Evolutionary conservation across 2,329 filamentous ascomycete genomes (phyloP), one percentile per base, ranked within the genome.

Genomic region (Phoma sp.): DNA sequence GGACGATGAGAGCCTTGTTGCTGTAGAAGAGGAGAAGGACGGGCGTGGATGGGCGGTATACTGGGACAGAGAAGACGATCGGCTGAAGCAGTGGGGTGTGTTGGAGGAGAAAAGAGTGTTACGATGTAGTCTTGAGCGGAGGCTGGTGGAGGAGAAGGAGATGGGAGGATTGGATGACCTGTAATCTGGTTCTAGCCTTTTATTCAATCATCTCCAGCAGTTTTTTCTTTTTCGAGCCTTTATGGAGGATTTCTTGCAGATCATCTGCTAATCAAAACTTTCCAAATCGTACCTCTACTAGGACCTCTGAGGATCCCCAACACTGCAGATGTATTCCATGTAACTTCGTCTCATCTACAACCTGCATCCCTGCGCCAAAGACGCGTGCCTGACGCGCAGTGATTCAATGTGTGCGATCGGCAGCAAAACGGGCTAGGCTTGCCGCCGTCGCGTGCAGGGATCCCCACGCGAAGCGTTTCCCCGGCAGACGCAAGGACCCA

Each of bases 1-100:
- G 49, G 81, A 77, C 0, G 81, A 79, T 64, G 82, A 86, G 62
- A 80, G 80, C 20, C 82, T 86, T 42, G 78, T 85, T 4, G 84
- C 81, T 1, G 80, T 86, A 1, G 79, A 86, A 63, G 81, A 84
- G 57, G 76, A 76, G 29, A 73, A 77, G 40, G 73, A 72, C 5
- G 73, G 72, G 2, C 76, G 75, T 37, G 73, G 76, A 2, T 87
- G 84, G 84, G 79, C 79, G 34, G 66, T 87, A 39, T 84, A 81
- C 60, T 81, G 77, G 66, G 80, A 82, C 61, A 56, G 67, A 42
- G 71, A 80, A n/a, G 78, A 81, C 64, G 76, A 81, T 66, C 71
- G 76, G 29, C 53, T 81, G 64, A 73, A 73, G 51, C 72, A 65
- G 39, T 52, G 65, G 15, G 70, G 71, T 20, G 72, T 71, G 53